Percentiles rank a stretch among this genome's conserved stretches.
Evolutionary conservation across 257 asterid species (phyloP).

Genomic region (Gentiana macrophylla): DNA sequence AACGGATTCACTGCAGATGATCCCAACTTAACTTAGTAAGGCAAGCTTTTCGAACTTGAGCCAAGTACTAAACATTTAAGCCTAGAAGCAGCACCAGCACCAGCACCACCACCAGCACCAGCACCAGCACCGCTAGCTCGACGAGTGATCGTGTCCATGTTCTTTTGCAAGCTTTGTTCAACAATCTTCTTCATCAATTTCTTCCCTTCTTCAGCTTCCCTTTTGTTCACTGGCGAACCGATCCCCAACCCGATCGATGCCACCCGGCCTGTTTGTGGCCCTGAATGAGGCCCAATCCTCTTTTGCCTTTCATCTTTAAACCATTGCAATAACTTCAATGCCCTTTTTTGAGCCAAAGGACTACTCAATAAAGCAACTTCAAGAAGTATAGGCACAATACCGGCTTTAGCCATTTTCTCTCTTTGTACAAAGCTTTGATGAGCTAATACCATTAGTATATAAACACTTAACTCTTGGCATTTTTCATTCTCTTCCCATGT

Average conservation of each 20-base stretch:
- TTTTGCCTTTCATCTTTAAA: slow-evolving; percentile 66
- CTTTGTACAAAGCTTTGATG: slow-evolving; percentile 75
- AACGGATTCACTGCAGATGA: too few species aligned
- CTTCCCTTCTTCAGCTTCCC: slow-evolving; percentile 46
- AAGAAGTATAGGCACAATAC: slow-evolving; percentile 71
- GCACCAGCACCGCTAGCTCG: slow-evolving; percentile 60
- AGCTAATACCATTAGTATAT: slow-evolving; percentile 73
- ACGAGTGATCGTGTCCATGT: slow-evolving; percentile 67
- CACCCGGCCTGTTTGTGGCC: slow-evolving; percentile 58
- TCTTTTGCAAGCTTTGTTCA: slow-evolving; percentile 58
- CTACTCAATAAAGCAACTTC: slow-evolving; percentile 82
- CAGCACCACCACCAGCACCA: slow-evolving; percentile 17
- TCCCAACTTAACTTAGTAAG: slow-evolving; percentile 22
- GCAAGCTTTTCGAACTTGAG: slow-evolving; percentile 87
- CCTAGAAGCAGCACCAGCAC: slow-evolving; percentile 35
- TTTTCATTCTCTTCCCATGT: slow-evolving; percentile 66
- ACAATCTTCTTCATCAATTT: slow-evolving; percentile 64
- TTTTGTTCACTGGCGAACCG: slow-evolving; percentile 32
- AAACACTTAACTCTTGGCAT: slow-evolving; percentile 64
- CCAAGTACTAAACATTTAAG: slow-evolving; percentile 54
- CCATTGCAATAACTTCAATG: slow-evolving; percentile 77
- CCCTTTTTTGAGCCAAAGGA: slow-evolving; percentile 75
- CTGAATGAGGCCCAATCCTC: slow-evolving; percentile 74
- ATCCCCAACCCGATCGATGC: background rate
- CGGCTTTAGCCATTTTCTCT: slow-evolving; percentile 67